Conservation (phyloP, 169 alveolate species). For the Plasmodium gonderi region DNA sequence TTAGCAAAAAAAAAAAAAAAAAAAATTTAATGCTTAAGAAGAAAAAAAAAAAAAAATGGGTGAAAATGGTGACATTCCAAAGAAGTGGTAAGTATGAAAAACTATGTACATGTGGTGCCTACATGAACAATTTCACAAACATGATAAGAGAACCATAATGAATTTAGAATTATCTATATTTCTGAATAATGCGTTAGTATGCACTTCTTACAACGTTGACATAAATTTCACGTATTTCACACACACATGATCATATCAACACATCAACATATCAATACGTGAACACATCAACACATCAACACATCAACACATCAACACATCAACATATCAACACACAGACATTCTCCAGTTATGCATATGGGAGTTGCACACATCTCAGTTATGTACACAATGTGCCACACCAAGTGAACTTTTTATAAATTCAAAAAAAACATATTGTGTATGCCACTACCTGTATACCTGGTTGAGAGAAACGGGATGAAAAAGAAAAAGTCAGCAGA, state of each 20-base stretch:
- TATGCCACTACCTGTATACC: not conserved
- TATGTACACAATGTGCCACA: no score
- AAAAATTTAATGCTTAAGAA: not conserved
- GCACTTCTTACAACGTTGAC: not conserved
- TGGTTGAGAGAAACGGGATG: not conserved
- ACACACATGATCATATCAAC: no score
- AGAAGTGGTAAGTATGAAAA: constrained; percentile 38
- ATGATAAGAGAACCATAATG: not conserved
- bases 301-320: no score
- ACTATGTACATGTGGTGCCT: not conserved
- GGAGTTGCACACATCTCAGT: no score
- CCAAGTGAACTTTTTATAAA: not conserved
- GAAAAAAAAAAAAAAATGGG: constrained; percentile 37
- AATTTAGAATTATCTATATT: not conserved
- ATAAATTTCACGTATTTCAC: not conserved
- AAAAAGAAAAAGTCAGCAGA: not conserved
- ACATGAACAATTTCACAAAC: not conserved
- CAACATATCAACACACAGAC: no score
- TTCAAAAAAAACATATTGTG: not conserved
- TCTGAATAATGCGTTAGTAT: not conserved
- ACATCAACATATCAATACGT: no score
- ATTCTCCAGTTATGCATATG: no score
- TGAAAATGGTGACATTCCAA: constrained; percentile 29
- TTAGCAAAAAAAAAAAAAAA: not conserved
- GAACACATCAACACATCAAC: no score